A percentile compares a stretch with the other conserved stretches of the same genome.
Evolutionary conservation across 139 green algal species (phyloP).

Genomic region (Tetraselmis chui): DNA sequence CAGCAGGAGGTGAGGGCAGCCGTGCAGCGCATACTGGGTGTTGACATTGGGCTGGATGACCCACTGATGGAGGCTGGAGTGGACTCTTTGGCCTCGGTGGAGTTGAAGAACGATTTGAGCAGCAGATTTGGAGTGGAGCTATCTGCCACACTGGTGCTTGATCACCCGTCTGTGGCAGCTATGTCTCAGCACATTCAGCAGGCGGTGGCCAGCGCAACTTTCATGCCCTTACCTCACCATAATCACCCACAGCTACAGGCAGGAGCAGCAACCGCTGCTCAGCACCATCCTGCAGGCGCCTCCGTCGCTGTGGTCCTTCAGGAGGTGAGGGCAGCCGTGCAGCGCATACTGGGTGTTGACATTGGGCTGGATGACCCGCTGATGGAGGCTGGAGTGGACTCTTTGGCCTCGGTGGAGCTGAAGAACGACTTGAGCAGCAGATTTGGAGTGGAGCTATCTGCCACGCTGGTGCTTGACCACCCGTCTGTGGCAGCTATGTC

Average conservation of each 20-base stretch:
- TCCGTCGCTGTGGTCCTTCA: too few species aligned
- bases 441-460: constrained; percentile 39
- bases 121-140: constrained; percentile 19
- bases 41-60: constrained; percentile 27
- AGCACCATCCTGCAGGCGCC: too few species aligned
- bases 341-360: constrained; percentile 35
- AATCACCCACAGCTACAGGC: too few species aligned
- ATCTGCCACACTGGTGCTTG: constrained; percentile 52
- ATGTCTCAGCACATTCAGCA: constrained; percentile 26
- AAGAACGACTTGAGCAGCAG: constrained; percentile 26
- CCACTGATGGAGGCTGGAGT: constrained; percentile 74
- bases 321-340: constrained; percentile 26
- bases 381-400: constrained; percentile 76
- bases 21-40: constrained; percentile 9
- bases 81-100: constrained; percentile 68
- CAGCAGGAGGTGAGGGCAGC: not conserved
- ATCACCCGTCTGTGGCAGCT: constrained; percentile 50
- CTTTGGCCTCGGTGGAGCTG: constrained; percentile 50
- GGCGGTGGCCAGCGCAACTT: too few species aligned
- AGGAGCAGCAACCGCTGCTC: too few species aligned
- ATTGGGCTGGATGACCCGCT: constrained; percentile 47
- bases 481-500: constrained; percentile 39
- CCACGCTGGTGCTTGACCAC: constrained; percentile 66
- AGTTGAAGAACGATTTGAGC: constrained; percentile 65
- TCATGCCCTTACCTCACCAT: too few species aligned